These are phyloP conservation scores for Claviceps cyperi DNA, from an alignment of 2,329 filamentous ascomycete genomes.

Conservation along the genomic window DNA sequence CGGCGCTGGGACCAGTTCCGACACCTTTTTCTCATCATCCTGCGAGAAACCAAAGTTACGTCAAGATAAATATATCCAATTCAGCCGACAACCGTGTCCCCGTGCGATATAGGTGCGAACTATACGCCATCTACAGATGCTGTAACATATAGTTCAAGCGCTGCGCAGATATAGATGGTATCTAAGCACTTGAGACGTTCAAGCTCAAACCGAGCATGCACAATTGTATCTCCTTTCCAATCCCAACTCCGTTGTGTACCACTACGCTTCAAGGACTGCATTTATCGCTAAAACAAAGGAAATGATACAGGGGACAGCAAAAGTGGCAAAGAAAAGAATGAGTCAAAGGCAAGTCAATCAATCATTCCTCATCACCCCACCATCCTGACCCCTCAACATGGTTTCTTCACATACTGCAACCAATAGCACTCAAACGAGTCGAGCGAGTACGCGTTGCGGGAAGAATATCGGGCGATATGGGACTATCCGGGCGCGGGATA, in stretches of 20 bases:
- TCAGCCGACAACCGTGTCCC: no score
- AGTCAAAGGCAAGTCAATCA: not conserved
- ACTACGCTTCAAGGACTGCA: no score
- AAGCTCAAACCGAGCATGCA: not conserved
- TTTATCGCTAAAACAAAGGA: no score
- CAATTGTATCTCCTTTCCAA: not conserved
- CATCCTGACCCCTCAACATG: constrained; percentile 16
- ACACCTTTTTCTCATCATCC: no score
- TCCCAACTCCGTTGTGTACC: not conserved
- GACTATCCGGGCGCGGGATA: constrained; percentile 28
- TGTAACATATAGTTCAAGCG: no score
- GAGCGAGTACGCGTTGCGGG: constrained; percentile 20
- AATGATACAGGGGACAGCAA: no score
- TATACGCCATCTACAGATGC: not conserved
- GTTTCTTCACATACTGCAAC: constrained; percentile 11
- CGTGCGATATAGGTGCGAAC: not conserved
- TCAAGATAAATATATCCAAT: no score
- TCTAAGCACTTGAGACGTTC: constrained; percentile 2
- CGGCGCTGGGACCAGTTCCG: no score
- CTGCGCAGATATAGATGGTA: not conserved
- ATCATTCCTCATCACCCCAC: constrained; percentile 27
- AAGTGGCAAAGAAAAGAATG: not conserved
- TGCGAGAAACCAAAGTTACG: no score
- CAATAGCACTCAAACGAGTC: constrained; percentile 23
- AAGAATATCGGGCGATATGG: constrained; percentile 21